Conservation (phyloP, 2,329 filamentous ascomycete species). For the Calycina marina region DNA sequence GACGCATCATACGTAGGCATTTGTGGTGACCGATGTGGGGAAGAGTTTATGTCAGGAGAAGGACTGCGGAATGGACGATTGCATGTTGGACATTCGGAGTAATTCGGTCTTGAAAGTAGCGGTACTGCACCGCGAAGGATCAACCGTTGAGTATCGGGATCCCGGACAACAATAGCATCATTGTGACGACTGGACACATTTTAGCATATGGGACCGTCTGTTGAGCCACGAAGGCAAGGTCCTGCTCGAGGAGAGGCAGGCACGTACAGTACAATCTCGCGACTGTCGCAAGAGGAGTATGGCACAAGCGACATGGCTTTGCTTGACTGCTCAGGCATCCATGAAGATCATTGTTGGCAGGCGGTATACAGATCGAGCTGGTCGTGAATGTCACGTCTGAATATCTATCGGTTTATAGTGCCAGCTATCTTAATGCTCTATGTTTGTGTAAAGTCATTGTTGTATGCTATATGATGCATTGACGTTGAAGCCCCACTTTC, state of each 20-base stretch:
- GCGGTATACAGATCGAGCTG: no score
- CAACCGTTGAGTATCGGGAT: constrained; percentile 71
- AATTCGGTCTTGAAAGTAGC: constrained; percentile 1
- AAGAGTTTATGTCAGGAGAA: constrained; percentile 31
- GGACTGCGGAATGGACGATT: constrained; percentile 27
- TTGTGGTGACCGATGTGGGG: constrained; percentile 30
- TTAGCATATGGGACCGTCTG: no score
- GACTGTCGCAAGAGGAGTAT: constrained; percentile 56
- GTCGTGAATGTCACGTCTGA: no score
- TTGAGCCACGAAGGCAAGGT: no score
- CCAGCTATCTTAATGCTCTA: no score
- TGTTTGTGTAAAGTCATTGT: no score
- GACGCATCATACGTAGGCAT: constrained; percentile 20
- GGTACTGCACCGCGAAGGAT: constrained; percentile 53
- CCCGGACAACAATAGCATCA: constrained; percentile 83
- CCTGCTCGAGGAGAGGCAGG: no score
- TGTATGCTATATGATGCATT: no score
- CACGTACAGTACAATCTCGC: constrained; percentile 72
- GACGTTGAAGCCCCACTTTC: no score
- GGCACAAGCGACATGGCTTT: constrained; percentile 56
- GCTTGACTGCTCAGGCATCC: no score
- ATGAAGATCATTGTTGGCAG: no score
- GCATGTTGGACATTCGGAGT: constrained; percentile 59
- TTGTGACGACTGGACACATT: constrained; percentile 58
- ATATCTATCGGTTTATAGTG: no score